Conservation (phyloP, 2,329 filamentous ascomycete species). For the Alternaria sp. region DNA sequence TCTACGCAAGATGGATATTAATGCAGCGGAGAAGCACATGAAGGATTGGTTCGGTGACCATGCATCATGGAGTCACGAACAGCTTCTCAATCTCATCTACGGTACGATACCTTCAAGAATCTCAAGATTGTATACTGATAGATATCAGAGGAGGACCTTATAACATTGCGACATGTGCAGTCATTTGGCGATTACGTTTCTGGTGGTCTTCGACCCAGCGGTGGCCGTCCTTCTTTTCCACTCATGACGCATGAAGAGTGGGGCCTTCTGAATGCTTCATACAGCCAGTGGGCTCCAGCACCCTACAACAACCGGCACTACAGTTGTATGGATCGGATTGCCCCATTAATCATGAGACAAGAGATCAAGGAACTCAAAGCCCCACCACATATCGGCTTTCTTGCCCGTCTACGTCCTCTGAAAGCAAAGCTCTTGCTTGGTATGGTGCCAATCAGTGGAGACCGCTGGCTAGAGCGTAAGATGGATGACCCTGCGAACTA, state of each 20-base stretch:
- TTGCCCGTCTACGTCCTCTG: constrained; percentile 20
- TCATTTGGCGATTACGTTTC: constrained; percentile 12
- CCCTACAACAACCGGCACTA: background rate
- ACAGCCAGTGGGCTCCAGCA: constrained; percentile 15
- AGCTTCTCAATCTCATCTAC: constrained; percentile 14
- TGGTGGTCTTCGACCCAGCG: constrained; percentile 8
- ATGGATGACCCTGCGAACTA: constrained; percentile 32
- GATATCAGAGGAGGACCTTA: constrained; percentile 7
- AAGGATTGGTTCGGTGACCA: constrained; percentile 24
- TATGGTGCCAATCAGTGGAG: constrained; percentile 27
- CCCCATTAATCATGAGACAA: background rate
- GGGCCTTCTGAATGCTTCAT: constrained; percentile 7
- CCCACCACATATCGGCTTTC: constrained; percentile 1
- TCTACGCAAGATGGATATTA: constrained; percentile 16
- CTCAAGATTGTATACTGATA: background rate
- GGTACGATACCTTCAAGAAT: background rate
- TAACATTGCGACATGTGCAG: constrained; percentile 3
- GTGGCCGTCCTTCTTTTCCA: constrained; percentile 16
- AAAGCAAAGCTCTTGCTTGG: constrained; percentile 26
- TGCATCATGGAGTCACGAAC: constrained; percentile 21
- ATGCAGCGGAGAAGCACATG: constrained; percentile 17
- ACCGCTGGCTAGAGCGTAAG: constrained; percentile 27
- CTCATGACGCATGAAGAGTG: constrained; percentile 21
- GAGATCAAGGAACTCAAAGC: background rate
- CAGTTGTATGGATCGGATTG: constrained; percentile 1